Conservation (phyloP, 1,139 yeast genomes). For the Protomyces macrosporus region DNA sequence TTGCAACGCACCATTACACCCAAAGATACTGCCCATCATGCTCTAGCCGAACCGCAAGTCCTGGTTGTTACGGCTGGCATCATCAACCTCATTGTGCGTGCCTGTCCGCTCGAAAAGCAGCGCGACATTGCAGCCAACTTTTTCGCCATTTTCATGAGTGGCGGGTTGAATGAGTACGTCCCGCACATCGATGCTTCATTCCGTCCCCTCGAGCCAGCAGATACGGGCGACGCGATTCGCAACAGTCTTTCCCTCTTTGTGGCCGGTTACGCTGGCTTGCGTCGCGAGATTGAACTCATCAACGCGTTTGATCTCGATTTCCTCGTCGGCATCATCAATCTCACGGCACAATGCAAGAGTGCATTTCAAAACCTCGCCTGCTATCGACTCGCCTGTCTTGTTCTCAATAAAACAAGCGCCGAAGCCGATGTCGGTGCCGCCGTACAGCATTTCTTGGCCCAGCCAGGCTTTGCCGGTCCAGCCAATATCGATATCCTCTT, state of each 20-base stretch:
- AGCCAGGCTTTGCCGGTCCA: background rate
- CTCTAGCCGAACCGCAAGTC: constrained; percentile 9
- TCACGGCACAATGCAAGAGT: background rate
- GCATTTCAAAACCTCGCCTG: constrained; percentile 52
- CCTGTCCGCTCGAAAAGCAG: constrained; percentile 30
- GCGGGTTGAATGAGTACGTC: constrained; percentile 28
- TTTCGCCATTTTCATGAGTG: constrained; percentile 32
- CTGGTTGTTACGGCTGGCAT: constrained; percentile 27
- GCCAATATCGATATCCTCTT: constrained; percentile 47
- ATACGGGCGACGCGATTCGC: background rate
- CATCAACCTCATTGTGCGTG: constrained; percentile 28
- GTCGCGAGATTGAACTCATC: constrained; percentile 18
- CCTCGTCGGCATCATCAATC: background rate
- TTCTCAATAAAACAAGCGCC: constrained; percentile 50
- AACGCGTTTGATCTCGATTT: constrained; percentile 1
- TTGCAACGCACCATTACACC: constrained; percentile 31
- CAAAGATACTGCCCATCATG: background rate
- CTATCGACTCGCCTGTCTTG: constrained; percentile 52
- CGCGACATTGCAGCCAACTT: constrained; percentile 30
- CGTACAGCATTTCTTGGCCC: background rate
- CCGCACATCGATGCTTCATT: background rate
- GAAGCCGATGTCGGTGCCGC: constrained; percentile 8
- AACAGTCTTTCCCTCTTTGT: constrained; percentile 26
- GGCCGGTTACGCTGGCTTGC: constrained; percentile 29
- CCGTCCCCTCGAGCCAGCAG: background rate